These are phyloP conservation scores for Coccomyxa subellipsoidea DNA, from an alignment of 163 green algal species.

Conservation along the genomic window DNA sequence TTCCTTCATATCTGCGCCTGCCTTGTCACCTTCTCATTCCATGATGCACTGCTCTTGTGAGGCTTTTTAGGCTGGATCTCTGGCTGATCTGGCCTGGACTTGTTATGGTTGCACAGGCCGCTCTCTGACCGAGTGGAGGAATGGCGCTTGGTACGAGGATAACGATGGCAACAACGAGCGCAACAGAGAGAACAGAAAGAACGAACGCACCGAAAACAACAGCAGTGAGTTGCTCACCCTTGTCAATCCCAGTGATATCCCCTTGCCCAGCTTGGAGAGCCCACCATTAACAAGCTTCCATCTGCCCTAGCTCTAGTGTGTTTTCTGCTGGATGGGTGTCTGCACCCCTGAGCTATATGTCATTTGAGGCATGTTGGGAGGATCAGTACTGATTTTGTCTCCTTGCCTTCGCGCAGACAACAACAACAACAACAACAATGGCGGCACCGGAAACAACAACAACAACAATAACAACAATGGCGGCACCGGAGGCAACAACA, in stretches of 20 bases:
- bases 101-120: background rate
- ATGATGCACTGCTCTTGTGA: too few relatives aligned
- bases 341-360: background rate
- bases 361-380: background rate
- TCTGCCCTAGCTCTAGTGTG: too few relatives aligned
- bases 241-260: too few relatives aligned
- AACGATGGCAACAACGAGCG: background rate
- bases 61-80: too few relatives aligned
- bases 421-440: background rate
- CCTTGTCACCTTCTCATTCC: too few relatives aligned
- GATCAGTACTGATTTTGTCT: background rate
- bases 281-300: too few relatives aligned
- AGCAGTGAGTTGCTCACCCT: background rate
- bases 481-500: too few relatives aligned
- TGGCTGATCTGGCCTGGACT: background rate
- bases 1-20: too few relatives aligned
- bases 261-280: too few relatives aligned
- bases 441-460: background rate
- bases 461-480: constrained; percentile 2
- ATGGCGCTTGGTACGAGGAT: background rate
- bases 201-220: background rate
- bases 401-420: background rate
- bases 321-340: background rate
- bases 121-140: background rate
- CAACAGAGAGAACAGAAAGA: background rate